Evolutionary conservation across 768 basidiomycete species (phyloP).

Genomic region (Mycena capillaripes): DNA sequence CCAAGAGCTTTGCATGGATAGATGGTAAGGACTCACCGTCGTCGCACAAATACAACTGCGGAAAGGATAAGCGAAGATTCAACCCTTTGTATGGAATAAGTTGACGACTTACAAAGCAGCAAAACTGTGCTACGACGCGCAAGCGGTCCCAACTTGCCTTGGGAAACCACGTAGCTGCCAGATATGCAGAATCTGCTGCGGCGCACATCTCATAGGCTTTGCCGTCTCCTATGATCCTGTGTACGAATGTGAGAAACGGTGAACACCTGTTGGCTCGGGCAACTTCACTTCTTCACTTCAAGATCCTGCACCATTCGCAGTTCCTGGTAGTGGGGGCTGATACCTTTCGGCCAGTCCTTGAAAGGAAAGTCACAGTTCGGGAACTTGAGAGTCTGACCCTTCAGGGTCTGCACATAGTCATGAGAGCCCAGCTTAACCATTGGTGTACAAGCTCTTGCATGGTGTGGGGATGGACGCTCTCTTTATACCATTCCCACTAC

Average conservation of each 20-base stretch:
- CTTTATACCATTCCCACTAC: no score
- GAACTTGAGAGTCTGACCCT: not conserved
- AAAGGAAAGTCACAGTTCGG: not conserved
- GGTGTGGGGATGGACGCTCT: no score
- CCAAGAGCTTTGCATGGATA: not conserved
- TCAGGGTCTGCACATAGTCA: not conserved
- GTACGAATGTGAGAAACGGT: not conserved
- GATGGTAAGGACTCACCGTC: not conserved
- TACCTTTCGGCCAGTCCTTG: slow-evolving; percentile 4
- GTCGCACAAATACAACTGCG: not conserved
- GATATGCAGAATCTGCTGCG: not conserved
- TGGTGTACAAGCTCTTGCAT: no score
- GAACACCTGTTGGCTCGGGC: no score
- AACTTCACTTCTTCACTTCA: slow-evolving; percentile 2
- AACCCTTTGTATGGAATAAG: no score
- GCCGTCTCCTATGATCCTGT: not conserved
- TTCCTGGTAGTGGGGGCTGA: not conserved
- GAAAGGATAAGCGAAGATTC: not conserved
- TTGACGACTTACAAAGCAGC: not conserved
- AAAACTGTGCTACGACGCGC: not conserved
- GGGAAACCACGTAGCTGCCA: not conserved
- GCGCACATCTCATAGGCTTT: not conserved
- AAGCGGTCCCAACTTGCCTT: not conserved
- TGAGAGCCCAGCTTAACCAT: slow-evolving; percentile 1
- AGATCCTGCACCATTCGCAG: not conserved